Base-by-base conservation (phyloP, 345 rosid species). In the Luvunga scandens region DNA sequence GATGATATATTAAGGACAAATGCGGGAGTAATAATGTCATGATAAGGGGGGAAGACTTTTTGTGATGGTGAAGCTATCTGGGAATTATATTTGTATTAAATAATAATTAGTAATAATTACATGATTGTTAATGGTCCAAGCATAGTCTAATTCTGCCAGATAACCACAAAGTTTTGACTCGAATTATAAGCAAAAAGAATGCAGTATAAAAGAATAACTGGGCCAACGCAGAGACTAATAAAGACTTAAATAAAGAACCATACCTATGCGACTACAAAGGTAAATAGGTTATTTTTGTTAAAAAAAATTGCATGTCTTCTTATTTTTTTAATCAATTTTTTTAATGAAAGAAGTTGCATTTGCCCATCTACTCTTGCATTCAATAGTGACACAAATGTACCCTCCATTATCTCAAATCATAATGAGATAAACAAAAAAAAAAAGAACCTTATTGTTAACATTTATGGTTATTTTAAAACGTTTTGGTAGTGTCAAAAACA, bases 81-180 rank as follows among this genome's bases (percentile, higher is more conserved):
- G 39, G 61, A 71, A 53, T 30, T 53, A 19, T 71, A 71, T 53
- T 18, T 50, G 12, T 19, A 30, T 70, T 30, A 39, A 53, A 21
- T 33, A 53, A 71, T 71, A 19, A 55, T 71, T 31, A 71, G 75
- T 30, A 31, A 71, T 71, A 30, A 71, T 71, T 71, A 71, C 62
- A 9, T 53, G 42, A 27, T 53, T 31, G 38, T 30, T 50, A 53
- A 21, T 53, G 19, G 28, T 50, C 73, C 39, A 69, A 69, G 56
- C 56, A 68, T 2, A 2, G 56, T 9, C 74, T 19, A 21, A 50
- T 71, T 53, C 9, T 30, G 74, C 25, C 62, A 50, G 9, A 10
- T 5, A 45, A 31, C 24, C 10, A 10, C 45, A 55, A 68, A 45
- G 6, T 28, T 70, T 70, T 70, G 74, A 69, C 73, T 69, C 18